Conservation (phyloP, 441 rosid genomes). For the Hura crepitans region DNA sequence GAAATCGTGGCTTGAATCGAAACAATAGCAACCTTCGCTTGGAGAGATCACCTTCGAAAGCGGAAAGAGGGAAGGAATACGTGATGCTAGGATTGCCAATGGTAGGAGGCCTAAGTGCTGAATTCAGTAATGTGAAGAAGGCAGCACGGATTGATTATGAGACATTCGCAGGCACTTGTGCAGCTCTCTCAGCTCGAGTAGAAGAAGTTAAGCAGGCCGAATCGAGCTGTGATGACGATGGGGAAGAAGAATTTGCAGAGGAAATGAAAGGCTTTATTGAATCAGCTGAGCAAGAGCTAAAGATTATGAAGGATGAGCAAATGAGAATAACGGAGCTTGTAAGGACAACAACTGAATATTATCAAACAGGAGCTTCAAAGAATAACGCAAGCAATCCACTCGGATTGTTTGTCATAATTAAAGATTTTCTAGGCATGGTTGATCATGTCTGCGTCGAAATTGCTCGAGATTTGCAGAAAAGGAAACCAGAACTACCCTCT, state of each 20-base stretch:
- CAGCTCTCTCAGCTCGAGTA: slow-evolving; percentile 42
- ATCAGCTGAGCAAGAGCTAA: slow-evolving; percentile 55
- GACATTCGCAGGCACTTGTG: slow-evolving; percentile 43
- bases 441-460: slow-evolving; percentile 72
- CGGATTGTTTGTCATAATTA: slow-evolving; percentile 66
- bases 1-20: slow-evolving; percentile 43
- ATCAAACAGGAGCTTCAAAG: slow-evolving; percentile 65
- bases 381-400: slow-evolving; percentile 45
- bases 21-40: slow-evolving; percentile 28
- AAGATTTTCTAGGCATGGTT: slow-evolving; percentile 73
- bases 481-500: slow-evolving; percentile 28
- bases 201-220: slow-evolving; percentile 43
- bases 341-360: slow-evolving; percentile 66
- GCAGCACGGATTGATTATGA: slow-evolving; percentile 65
- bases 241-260: slow-evolving; percentile 44
- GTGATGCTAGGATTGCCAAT: slow-evolving; percentile 67
- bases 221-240: slow-evolving; percentile 32
- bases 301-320: slow-evolving; percentile 44
- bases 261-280: slow-evolving; percentile 62
- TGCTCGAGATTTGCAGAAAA: slow-evolving; percentile 57
- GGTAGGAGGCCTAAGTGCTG: slow-evolving; percentile 71
- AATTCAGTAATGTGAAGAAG: slow-evolving; percentile 69
- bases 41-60: slow-evolving; percentile 26
- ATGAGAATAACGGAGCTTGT: slow-evolving; percentile 57
- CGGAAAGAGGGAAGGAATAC: slow-evolving; percentile 66